Evolutionary conservation across 495 filamentous ascomycete genomes (phyloP).

Genomic region (Polyplosphaeria fusca): DNA sequence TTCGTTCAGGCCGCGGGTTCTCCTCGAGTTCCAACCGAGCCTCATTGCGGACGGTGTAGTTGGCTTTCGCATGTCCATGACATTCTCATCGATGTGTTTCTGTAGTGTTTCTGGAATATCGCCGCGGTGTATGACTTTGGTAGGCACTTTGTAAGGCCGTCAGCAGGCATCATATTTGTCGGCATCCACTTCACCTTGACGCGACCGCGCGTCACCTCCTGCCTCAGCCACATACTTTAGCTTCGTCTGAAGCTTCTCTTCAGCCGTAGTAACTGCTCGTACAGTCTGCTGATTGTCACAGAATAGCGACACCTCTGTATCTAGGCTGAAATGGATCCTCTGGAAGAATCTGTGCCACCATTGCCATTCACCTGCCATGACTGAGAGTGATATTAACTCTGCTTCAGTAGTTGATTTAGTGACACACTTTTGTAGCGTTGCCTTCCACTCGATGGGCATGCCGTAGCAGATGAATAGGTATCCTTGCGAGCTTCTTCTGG

Average conservation of each 20-base stretch:
- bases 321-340: not conserved
- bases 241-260: conserved; percentile 8
- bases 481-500: conserved; percentile 20
- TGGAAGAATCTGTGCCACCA: conserved; percentile 17
- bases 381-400: conserved; percentile 28
- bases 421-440: conserved; percentile 32
- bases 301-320: not conserved
- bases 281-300: conserved; percentile 26
- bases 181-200: too few relatives aligned
- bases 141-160: too few relatives aligned
- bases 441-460: conserved; percentile 32
- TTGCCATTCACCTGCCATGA: conserved; percentile 21
- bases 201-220: conserved; percentile 4
- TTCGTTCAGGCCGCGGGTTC: too few relatives aligned
- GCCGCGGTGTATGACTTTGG: too few relatives aligned
- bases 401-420: conserved; percentile 39
- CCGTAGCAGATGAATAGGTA: conserved; percentile 35
- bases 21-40: too few relatives aligned
- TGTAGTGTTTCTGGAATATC: too few relatives aligned
- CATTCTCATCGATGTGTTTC: too few relatives aligned
- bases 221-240: conserved; percentile 20
- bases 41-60: too few relatives aligned
- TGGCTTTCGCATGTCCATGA: too few relatives aligned
- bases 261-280: conserved; percentile 4
- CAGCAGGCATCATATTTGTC: too few relatives aligned